Conservation (phyloP, 345 rosid genomes). For the Linum lewisii region DNA sequence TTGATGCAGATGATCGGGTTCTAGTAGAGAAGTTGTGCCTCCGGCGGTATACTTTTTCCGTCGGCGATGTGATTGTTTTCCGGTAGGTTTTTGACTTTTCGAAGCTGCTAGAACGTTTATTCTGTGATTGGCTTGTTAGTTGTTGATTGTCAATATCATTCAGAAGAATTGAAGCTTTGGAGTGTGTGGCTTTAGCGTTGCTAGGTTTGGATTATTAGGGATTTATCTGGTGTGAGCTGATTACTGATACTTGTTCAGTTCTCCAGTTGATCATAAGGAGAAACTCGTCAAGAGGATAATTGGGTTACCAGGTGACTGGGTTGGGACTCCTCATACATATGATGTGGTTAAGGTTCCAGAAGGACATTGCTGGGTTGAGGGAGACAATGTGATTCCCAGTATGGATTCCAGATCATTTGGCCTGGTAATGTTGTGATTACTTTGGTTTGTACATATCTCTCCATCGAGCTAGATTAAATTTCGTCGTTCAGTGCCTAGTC, state of each 20-base stretch:
- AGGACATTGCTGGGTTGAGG: constrained; percentile 98
- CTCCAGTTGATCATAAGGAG: constrained; percentile 55
- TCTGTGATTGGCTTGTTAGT: neutral
- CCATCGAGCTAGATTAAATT: neutral
- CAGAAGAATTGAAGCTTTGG: neutral
- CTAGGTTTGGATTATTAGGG: neutral
- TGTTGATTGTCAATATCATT: constrained; percentile 3
- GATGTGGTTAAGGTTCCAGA: constrained; percentile 63
- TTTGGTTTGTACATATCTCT: too few relatives aligned
- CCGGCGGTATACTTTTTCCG: constrained; percentile 58
- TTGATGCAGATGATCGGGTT: constrained; percentile 69
- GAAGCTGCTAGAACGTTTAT: neutral
- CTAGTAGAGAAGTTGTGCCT: constrained; percentile 75
- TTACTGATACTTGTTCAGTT: constrained; percentile 40
- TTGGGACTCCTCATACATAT: constrained; percentile 31
- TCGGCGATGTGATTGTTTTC: constrained; percentile 72
- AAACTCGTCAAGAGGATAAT: constrained; percentile 76
- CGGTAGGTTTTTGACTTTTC: constrained; percentile 33
- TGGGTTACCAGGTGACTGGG: constrained; percentile 88
- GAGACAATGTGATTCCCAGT: constrained; percentile 59
- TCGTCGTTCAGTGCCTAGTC: neutral
- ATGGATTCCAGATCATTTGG: constrained; percentile 77
- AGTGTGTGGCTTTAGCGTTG: neutral
- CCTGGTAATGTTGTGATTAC: constrained; percentile 40
- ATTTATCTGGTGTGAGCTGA: neutral